A percentile compares a stretch with the other conserved stretches of the same genome.
Evolutionary conservation across 345 rosid species (phyloP).

Genomic region (Carallia brachiata): DNA sequence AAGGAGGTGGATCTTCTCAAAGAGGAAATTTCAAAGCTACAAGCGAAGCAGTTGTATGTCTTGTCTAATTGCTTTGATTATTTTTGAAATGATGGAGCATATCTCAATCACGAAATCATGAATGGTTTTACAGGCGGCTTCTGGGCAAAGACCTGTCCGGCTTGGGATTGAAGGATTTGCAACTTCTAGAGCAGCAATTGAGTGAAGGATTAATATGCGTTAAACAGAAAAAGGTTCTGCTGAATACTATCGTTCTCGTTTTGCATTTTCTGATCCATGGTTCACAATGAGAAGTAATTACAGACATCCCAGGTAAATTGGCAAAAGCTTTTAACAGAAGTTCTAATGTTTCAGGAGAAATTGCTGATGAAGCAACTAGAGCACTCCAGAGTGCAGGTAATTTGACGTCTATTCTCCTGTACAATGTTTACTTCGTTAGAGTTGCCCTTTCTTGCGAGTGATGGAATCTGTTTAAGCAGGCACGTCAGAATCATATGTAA

Average conservation of each 20-base stretch:
- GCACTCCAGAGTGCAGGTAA: conserved; percentile 76
- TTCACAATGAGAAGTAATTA: not conserved
- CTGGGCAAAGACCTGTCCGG: conserved; percentile 64
- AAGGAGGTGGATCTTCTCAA: conserved; percentile 54
- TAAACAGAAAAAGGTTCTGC: conserved; percentile 68
- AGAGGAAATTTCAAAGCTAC: conserved; percentile 68
- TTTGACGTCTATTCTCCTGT: not conserved
- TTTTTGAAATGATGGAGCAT: not conserved
- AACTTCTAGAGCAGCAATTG: conserved; percentile 67
- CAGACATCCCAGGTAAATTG: too few species aligned
- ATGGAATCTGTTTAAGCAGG: not conserved
- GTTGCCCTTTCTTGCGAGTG: not conserved
- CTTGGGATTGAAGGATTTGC: conserved; percentile 69
- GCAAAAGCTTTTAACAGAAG: conserved; percentile 1
- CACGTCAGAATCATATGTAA: not conserved
- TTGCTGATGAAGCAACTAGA: conserved; percentile 69
- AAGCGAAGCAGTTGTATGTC: conserved; percentile 66
- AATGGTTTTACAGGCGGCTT: conserved; percentile 39
- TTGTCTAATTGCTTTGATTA: conserved; percentile 13
- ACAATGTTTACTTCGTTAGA: not conserved
- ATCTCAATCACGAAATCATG: not conserved
- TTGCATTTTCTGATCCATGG: not conserved
- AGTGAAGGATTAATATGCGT: conserved; percentile 59
- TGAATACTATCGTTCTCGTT: not conserved
- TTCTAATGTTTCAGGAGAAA: conserved; percentile 58